Conservation (phyloP, 2,329 filamentous ascomycete species). For the Xylaria sp. region DNA sequence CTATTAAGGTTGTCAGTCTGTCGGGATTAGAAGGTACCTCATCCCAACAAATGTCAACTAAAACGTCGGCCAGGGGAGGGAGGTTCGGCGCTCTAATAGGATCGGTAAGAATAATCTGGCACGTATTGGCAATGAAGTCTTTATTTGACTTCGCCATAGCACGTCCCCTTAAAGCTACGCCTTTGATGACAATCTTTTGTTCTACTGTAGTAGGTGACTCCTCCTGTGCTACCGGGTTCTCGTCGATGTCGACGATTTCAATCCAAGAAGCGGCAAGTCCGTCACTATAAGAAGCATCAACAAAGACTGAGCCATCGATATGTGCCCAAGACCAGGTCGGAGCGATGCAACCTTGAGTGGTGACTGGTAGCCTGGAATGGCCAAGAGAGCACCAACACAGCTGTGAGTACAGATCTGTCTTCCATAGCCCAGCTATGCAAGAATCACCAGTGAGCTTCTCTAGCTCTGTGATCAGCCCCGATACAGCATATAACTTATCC, state of each 20-base stretch:
- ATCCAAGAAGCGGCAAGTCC: not conserved
- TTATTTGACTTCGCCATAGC: no score
- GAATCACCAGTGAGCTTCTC: not conserved
- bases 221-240: not conserved
- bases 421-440: not conserved
- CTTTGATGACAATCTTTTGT: not conserved
- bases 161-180: not conserved
- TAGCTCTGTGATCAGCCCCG: not conserved
- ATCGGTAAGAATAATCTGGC: not conserved
- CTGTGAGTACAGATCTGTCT: not conserved
- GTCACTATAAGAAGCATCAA: not conserved
- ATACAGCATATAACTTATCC: not conserved
- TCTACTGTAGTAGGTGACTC: not conserved
- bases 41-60: not conserved
- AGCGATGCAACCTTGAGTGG: not conserved
- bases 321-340: not conserved
- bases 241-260: not conserved
- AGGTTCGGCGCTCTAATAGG: not conserved
- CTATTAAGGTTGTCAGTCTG: not conserved
- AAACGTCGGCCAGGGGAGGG: not conserved
- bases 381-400: not conserved
- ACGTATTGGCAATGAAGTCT: no score
- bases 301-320: not conserved
- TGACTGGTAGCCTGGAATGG: no score
- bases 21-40: not conserved